phyloP scores from a whole-genome alignment of 2,329 filamentous ascomycete species.

The Pestalotiopsis sp. region DNA sequence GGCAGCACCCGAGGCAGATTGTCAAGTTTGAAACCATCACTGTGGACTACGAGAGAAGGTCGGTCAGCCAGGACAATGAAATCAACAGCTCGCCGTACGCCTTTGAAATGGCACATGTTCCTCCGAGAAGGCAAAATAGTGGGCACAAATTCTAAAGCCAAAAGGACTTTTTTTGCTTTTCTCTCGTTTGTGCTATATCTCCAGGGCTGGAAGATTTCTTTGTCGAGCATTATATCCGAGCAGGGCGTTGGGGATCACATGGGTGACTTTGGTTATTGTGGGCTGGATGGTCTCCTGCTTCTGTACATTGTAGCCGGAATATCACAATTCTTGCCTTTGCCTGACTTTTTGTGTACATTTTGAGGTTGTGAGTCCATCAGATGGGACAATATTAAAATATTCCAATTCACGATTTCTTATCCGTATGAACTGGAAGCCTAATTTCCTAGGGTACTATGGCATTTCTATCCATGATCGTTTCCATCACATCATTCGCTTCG shows the following conservation, averaged over 20 bases:
- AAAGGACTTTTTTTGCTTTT: too few species aligned
- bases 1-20: slow-evolving; percentile 2
- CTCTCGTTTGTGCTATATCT: not conserved
- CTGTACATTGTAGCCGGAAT: not conserved
- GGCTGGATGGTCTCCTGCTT: not conserved
- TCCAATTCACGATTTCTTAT: too few species aligned
- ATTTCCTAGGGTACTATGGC: too few species aligned
- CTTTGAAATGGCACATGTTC: slow-evolving; percentile 3
- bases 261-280: not conserved
- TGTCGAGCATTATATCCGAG: not conserved
- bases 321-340: not conserved
- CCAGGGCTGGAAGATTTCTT: not conserved
- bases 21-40: slow-evolving; percentile 6
- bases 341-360: too few species aligned
- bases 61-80: not conserved
- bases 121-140: slow-evolving; percentile 1
- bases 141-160: not conserved
- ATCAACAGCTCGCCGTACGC: not conserved
- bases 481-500: not conserved
- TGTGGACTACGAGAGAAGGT: slow-evolving; percentile 9
- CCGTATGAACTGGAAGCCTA: too few species aligned
- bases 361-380: too few species aligned
- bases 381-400: too few species aligned
- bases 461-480: too few species aligned
- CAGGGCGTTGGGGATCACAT: not conserved